Evolutionary conservation across 208 protist genomes (phyloP).

Genomic region (Leishmania aethiopica): DNA sequence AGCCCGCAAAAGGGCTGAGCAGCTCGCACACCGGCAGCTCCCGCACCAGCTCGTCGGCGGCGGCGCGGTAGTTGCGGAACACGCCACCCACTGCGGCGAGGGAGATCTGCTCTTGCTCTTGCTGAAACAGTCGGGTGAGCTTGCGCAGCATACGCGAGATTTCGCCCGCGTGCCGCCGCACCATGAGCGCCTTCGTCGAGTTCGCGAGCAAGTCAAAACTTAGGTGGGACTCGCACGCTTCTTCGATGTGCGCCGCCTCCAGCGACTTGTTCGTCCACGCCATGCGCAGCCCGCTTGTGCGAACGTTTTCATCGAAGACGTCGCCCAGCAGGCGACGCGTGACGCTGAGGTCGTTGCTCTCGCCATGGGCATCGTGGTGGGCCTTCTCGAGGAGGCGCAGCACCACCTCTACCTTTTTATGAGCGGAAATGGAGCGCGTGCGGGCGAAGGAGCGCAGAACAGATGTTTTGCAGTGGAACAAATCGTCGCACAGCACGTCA

Average conservation of each 20-base stretch:
- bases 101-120: conserved; percentile 71
- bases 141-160: conserved; percentile 63
- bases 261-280: conserved; percentile 89
- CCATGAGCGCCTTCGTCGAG: conserved; percentile 78
- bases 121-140: conserved; percentile 78
- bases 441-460: conserved; percentile 82
- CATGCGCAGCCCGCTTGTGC: conserved; percentile 76
- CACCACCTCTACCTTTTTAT: conserved; percentile 76
- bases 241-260: conserved; percentile 89
- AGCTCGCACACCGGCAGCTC: conserved; percentile 58
- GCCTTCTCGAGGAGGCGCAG: conserved; percentile 76
- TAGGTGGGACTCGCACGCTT: conserved; percentile 77
- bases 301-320: conserved; percentile 83
- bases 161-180: conserved; percentile 71
- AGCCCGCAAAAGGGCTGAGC: conserved; percentile 75
- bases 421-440: conserved; percentile 44
- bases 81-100: conserved; percentile 72
- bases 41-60: conserved; percentile 70
- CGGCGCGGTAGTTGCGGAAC: conserved; percentile 75
- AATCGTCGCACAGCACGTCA: conserved; percentile 88
- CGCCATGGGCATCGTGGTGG: conserved; percentile 80
- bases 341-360: conserved; percentile 70
- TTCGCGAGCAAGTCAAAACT: conserved; percentile 81
- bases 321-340: conserved; percentile 83
- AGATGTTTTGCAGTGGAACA: conserved; percentile 87